Evolutionary conservation across 2,329 filamentous ascomycete species (phyloP), one percentile per base, ranked within the genome.

Genomic region (Arthrobotrys pseudoclavata): DNA sequence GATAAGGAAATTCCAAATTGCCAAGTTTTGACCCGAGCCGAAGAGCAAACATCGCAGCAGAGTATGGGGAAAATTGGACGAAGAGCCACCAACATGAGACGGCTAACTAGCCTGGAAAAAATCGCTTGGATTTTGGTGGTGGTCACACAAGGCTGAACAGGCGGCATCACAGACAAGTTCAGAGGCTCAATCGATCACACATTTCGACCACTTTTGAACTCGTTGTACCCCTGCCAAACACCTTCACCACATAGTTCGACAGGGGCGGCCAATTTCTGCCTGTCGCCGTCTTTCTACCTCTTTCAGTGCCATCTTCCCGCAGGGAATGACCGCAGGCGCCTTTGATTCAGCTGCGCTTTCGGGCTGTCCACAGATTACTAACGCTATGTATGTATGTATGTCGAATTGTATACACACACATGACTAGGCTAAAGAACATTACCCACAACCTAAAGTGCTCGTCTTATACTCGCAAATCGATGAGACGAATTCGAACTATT

Each of bases 111-210:
- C 55, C 12, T 60, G 34, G 34, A 24, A 48, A 68, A 7, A 61
- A 61, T 52, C 50, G 45, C 52, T 42, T 62, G 50, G 24, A 37
- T 15, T 29, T 12, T n/a, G 34, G 15, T 42, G 18, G 74, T 47
- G 50, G 74, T 77, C 74, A 71, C 74, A 77, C 74, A 77, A 77
- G 74, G 74, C 74, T 77, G 67, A 77, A 77, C 50, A 67, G 74
- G 45, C 67, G 64, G 67, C 71, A 69, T 45, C 20, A 20, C 26
- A 48, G 66, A 31, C 71, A 50, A 42, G 45, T 50, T n/a, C 50
- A 67, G 74, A 71, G 74, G 74, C 74, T 77, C 74, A 68, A 77
- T 60, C 31, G 18, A 47, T 34, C 60, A 29, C 15, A 63, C 45
- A 63, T 63, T 50, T 47, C 50, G 60, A 34, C 60, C 24, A 42